phyloP scores from a whole-genome alignment of 352 stramenopile species.

The Pythium scleroteichum region DNA sequence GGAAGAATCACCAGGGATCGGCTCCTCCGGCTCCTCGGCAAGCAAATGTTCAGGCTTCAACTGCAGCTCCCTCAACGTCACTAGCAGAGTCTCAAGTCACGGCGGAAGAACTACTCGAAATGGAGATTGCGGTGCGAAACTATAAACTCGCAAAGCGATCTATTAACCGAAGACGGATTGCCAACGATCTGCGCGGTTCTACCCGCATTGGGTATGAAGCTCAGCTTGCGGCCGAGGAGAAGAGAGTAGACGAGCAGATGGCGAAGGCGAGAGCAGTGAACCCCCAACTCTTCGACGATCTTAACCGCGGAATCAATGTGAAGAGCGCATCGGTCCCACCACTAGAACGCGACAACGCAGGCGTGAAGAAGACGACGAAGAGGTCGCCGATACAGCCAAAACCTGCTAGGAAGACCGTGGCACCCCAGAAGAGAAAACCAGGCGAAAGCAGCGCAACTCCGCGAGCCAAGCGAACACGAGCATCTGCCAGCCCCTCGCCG shows the following conservation, averaged over 20 bases:
- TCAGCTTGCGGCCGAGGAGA: constrained; percentile 25
- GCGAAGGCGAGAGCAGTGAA: not conserved
- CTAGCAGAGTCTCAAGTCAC: not conserved
- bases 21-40: not conserved
- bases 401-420: not conserved
- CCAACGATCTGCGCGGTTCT: constrained; percentile 30
- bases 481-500: not conserved
- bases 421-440: not conserved
- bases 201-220: constrained; percentile 28
- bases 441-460: not conserved
- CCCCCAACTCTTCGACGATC: constrained; percentile 13
- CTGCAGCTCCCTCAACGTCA: not conserved
- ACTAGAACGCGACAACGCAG: constrained; percentile 5
- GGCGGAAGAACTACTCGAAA: constrained; percentile 3
- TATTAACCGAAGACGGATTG: constrained; percentile 17
- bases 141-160: constrained; percentile 25
- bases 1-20: not conserved
- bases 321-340: constrained; percentile 1
- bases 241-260: constrained; percentile 9
- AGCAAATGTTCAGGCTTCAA: not conserved
- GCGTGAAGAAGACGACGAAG: constrained; percentile 10
- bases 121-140: constrained; percentile 21
- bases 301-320: constrained; percentile 6
- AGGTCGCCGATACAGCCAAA: constrained; percentile 1
- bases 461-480: constrained; percentile 2